Conservation (phyloP, 495 filamentous ascomycete species). For the Lindgomyces ingoldianus region DNA sequence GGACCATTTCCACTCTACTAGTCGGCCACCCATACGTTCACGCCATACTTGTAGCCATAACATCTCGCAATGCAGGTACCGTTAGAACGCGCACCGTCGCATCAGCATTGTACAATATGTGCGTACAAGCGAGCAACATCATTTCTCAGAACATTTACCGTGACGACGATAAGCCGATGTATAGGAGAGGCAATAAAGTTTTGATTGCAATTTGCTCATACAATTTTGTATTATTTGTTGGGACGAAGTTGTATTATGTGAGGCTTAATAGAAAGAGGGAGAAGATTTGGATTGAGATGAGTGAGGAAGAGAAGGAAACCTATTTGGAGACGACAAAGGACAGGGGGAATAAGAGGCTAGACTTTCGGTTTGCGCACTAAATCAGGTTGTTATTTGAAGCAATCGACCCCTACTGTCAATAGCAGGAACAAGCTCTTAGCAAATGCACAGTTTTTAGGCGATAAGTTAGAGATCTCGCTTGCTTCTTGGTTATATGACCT, state of each 20-base stretch:
- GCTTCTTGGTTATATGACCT: no score
- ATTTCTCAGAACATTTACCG: constrained; percentile 39
- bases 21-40: constrained; percentile 39
- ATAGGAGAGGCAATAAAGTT: constrained; percentile 37
- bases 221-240: constrained; percentile 37
- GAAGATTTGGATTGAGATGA: constrained; percentile 61
- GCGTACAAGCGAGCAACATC: constrained; percentile 42
- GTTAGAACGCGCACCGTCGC: constrained; percentile 60
- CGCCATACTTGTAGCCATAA: constrained; percentile 39
- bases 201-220: constrained; percentile 33
- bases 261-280: constrained; percentile 43
- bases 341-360: constrained; percentile 69
- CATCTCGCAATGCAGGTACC: constrained; percentile 57
- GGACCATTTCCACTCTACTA: constrained; percentile 26
- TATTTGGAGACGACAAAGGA: constrained; percentile 68
- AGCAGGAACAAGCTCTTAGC: no score
- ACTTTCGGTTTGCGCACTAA: neutral
- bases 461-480: no score
- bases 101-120: constrained; percentile 60
- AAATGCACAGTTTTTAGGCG: no score
- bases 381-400: no score
- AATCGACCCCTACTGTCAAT: neutral
- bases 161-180: constrained; percentile 39
- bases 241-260: constrained; percentile 38
- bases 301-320: constrained; percentile 57